Percentiles rank a stretch among this genome's conserved stretches.
Evolutionary conservation across 73 alveolate genomes (phyloP).

Genomic region (Blepharisma japonicum): DNA sequence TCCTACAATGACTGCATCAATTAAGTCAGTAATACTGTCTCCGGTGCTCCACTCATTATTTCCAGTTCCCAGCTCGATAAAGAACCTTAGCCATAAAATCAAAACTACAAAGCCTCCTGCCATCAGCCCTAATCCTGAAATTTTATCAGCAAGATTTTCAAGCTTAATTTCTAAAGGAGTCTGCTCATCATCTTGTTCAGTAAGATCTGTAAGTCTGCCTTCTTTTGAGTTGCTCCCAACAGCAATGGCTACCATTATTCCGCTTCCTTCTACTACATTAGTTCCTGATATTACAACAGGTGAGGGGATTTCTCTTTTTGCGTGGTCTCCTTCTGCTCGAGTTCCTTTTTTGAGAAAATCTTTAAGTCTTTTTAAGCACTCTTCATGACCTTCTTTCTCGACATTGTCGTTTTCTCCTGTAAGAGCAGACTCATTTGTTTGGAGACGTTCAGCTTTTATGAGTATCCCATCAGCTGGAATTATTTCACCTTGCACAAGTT

Average conservation of each 20-base stretch:
- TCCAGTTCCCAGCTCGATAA: conserved; percentile 25
- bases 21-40: conserved; percentile 44
- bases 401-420: conserved; percentile 84
- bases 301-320: conserved; percentile 36
- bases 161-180: conserved; percentile 19
- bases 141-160: background rate
- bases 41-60: conserved; percentile 48
- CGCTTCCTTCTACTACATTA: conserved; percentile 60
- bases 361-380: conserved; percentile 55
- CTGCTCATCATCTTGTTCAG: background rate
- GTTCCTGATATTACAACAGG: conserved; percentile 69
- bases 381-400: conserved; percentile 54
- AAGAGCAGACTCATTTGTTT: conserved; percentile 86
- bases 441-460: conserved; percentile 67
- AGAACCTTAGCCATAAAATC: background rate
- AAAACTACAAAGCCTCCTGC: conserved; percentile 2
- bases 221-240: conserved; percentile 61
- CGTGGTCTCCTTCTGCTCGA: conserved; percentile 16
- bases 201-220: conserved; percentile 59
- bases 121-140: conserved; percentile 5
- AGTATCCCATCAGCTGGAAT: conserved; percentile 84
- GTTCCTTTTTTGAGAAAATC: conserved; percentile 29
- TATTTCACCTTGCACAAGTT: conserved; percentile 71
- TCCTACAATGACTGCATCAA: conserved; percentile 71
- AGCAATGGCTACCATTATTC: conserved; percentile 55